phyloP scores from a whole-genome alignment of 2,329 filamentous ascomycete species.

The Neofusicoccum kwambonambiense region DNA sequence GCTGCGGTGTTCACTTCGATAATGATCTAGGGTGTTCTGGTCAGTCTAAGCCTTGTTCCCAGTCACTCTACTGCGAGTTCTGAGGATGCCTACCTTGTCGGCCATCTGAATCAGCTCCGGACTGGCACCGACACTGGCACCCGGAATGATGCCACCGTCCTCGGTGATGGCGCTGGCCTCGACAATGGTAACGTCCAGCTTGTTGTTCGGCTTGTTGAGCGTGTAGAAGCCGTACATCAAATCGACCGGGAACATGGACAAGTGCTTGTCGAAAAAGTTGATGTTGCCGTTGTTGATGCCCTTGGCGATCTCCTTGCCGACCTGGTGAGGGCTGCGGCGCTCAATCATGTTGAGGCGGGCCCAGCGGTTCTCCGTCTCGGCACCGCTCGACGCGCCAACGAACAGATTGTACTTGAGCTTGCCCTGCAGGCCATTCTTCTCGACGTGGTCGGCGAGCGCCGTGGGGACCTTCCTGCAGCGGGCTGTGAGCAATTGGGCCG shows the following conservation, averaged over 20 bases:
- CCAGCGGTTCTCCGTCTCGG: conserved; percentile 91
- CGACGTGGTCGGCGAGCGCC: conserved; percentile 82
- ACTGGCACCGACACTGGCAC: conserved; percentile 79
- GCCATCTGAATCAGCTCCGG: conserved; percentile 88
- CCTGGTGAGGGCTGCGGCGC: conserved; percentile 79
- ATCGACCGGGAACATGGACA: conserved; percentile 89
- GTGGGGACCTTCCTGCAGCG: conserved; percentile 71
- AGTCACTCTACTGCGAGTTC: too few relatives aligned
- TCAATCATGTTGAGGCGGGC: conserved; percentile 89
- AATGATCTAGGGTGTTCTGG: conserved; percentile 56
- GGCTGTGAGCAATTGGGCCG: conserved; percentile 16
- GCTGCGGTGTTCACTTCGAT: conserved; percentile 88
- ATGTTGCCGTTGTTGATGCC: conserved; percentile 87
- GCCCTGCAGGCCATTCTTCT: conserved; percentile 80
- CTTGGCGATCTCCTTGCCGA: conserved; percentile 85
- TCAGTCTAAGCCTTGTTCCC: background rate
- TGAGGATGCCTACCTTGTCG: conserved; percentile 61
- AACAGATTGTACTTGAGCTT: conserved; percentile 84
- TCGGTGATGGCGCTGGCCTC: conserved; percentile 85
- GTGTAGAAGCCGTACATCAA: conserved; percentile 82
- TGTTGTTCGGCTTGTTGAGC: conserved; percentile 70
- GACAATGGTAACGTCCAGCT: conserved; percentile 78
- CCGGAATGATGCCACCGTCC: conserved; percentile 84
- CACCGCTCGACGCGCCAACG: conserved; percentile 84
- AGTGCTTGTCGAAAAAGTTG: conserved; percentile 90